phyloP scores from a whole-genome alignment of 139 green algal species.

The Yamagishiella unicocca region DNA sequence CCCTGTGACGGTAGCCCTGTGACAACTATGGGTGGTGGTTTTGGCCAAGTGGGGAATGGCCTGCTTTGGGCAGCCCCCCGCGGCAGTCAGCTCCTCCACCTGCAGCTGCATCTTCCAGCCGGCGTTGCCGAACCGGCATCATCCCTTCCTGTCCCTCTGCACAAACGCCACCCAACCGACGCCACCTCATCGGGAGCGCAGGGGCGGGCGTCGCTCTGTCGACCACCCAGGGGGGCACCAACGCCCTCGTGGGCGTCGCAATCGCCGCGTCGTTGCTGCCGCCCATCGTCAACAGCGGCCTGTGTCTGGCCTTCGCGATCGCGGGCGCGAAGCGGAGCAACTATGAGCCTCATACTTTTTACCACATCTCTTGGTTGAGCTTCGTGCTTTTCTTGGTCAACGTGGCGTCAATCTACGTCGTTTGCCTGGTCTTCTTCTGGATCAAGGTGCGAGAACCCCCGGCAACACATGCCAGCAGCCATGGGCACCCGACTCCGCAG shows the following conservation, averaged over 20 bases:
- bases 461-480: background rate
- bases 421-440: constrained; percentile 36
- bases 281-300: constrained; percentile 54
- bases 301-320: constrained; percentile 44
- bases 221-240: constrained; percentile 36
- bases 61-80: too few relatives aligned
- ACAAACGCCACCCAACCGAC: too few relatives aligned
- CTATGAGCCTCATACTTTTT: background rate
- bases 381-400: constrained; percentile 41
- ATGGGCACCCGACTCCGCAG: background rate
- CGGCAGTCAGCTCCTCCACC: too few relatives aligned
- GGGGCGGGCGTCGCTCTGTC: constrained; percentile 50
- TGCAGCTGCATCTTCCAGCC: too few relatives aligned
- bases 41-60: too few relatives aligned
- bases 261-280: constrained; percentile 60
- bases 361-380: constrained; percentile 4
- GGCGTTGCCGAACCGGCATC: too few relatives aligned
- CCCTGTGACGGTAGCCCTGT: too few relatives aligned
- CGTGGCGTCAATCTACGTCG: constrained; percentile 39
- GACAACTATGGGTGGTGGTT: too few relatives aligned
- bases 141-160: too few relatives aligned
- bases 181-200: too few relatives aligned
- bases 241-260: constrained; percentile 45
- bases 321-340: background rate
- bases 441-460: constrained; percentile 27